Evolutionary conservation across 2,329 filamentous ascomycete genomes (phyloP), one percentile per base, ranked within the genome.

Genomic region (Exophiala sideris): DNA sequence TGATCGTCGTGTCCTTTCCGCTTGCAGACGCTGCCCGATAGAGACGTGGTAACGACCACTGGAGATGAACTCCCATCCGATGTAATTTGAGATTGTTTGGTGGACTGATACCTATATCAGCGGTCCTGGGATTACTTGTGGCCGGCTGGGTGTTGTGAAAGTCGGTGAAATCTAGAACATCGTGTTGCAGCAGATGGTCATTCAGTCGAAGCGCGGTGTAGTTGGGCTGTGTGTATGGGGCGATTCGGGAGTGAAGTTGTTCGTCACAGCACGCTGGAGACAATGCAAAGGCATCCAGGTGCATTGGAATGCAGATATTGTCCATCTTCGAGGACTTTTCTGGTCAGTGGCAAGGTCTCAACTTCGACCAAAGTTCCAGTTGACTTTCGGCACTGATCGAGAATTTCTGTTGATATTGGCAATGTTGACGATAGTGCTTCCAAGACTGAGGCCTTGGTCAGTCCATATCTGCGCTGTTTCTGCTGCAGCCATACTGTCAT

Each of bases 191-290:
- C 1, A 70, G n/a, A 32, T 45, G 50, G 24, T 67, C 62, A 10
- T 71, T 64, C 2, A 76, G 65, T 0, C 73, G 71, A 0, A 78
- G 62, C 41, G 70, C 73, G 0, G 70, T 74, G 64, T 77, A 78
- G 65, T 77, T 76, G 5, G 75, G 76, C 54, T 78, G 74, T 1
- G 69, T 71, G 41, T 77, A 71, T 24, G 75, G 75, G 1, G 63
- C 64, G 46, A 78, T 75, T 3, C 59, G 63, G 6, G 64, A n/a
- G n/a, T n/a, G n/a, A n/a, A n/a, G n/a, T n/a, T 64, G 12, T 63
- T 56, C 5, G 55, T 59, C 55, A 58, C 70, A 71, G 29, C 70
- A 65, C 1, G 47, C 47, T 14, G 44, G 44, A 41, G 70, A 70
- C 29, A 71, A 50, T 12, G 67, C 59, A 51, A 69, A 71, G 8